Evolutionary conservation across 345 rosid species (phyloP).

Genomic region (Acer negundo): DNA sequence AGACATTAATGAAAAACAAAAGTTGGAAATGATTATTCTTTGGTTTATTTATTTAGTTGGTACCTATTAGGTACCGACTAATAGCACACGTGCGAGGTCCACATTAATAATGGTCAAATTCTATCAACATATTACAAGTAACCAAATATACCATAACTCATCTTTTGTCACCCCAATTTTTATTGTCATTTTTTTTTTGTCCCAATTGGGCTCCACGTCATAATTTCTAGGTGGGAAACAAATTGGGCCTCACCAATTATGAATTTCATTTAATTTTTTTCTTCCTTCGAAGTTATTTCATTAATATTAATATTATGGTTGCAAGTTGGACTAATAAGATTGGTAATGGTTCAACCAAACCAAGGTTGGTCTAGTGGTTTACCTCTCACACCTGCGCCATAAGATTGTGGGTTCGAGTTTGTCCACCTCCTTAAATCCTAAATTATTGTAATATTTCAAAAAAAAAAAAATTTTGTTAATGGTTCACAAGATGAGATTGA

Average conservation of each 20-base stretch:
- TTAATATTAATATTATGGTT: too few species aligned
- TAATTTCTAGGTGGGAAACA: neutral
- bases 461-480: too few species aligned
- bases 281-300: neutral
- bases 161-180: neutral
- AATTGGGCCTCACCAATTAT: neutral
- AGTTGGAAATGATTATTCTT: neutral
- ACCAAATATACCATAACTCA: slow-evolving; percentile 4
- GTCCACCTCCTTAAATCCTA: too few species aligned
- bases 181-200: neutral
- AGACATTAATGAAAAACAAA: neutral
- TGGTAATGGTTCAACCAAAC: too few species aligned
- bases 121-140: neutral
- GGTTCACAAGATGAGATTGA: too few species aligned
- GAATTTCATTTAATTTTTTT: neutral
- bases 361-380: too few species aligned
- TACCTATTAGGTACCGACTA: neutral
- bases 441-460: too few species aligned
- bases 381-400: too few species aligned
- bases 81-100: slow-evolving; percentile 4
- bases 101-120: slow-evolving; percentile 3
- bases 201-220: neutral
- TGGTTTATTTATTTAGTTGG: neutral
- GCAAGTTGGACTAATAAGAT: too few species aligned
- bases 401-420: too few species aligned